Base-by-base conservation (phyloP, 2,329 filamentous ascomycete genomes). In the Clathrospora elynae region DNA sequence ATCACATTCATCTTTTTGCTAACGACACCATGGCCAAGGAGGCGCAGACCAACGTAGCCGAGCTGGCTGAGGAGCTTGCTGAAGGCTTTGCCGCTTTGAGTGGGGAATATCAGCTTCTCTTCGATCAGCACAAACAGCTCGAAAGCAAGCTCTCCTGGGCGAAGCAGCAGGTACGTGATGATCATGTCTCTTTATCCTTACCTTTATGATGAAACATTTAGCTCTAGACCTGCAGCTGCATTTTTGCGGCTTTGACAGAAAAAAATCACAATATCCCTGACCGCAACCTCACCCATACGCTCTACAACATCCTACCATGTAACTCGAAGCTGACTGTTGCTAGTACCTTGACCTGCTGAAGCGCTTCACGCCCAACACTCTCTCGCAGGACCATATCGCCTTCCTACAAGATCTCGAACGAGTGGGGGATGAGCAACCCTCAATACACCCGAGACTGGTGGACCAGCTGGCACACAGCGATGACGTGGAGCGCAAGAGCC, bases 221-320 rank as follows among this genome's bases (percentile, higher is more conserved):
- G 74, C 74, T 77, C 73, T 77, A 76, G 74, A 77, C 70, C 74
- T 77, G 71, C 67, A 78, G 73, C 67, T 70, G 69, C 64, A 56
- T 55, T 40, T 55, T 40, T 40, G 68, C 70, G 62, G 68, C 71
- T 51, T 55, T 76, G 74, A 73, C 62, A 71, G 73, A 73, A 55
- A 65, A 62, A 51, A 67, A 70, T 71, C 64, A 73, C 68, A 68
- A 65, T 64, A 67, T 67, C 55, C 66, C 72, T 75, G 71, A 74
- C 50, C 35, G 34, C 38, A 40, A 42, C 30, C 45, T 35, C 30
- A 7, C 25, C 22, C 32, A 36, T 34, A 23, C 37, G 18, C 29
- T 37, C 25, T 41, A 42, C 26, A 35, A 28, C 5, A 32, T 10
- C 11, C 31, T 20, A 18, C 6, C 4, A 13, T 23, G 10, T 6